phyloP scores from a whole-genome alignment of 2,329 filamentous ascomycete genomes.

The Exophiala aquamarina region DNA sequence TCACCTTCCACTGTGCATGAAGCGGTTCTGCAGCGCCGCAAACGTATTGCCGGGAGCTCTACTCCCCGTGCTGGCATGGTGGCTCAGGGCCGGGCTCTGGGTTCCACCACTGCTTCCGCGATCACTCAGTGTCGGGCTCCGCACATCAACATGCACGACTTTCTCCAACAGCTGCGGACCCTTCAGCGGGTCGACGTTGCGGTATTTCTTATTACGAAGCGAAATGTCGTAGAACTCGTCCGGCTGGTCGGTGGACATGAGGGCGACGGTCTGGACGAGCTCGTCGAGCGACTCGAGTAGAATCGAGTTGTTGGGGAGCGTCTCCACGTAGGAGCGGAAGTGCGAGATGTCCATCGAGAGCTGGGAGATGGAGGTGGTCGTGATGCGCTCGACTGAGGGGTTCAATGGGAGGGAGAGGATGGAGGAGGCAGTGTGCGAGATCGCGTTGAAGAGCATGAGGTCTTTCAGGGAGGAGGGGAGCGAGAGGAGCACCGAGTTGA shows the following conservation, averaged over 20 bases:
- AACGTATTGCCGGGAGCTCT: constrained; percentile 20
- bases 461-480: constrained; percentile 96
- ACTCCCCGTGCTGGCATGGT: constrained; percentile 35
- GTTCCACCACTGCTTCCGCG: constrained; percentile 9
- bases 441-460: constrained; percentile 94
- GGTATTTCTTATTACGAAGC: constrained; percentile 88
- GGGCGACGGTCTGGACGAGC: constrained; percentile 83
- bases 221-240: constrained; percentile 96
- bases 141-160: constrained; percentile 35
- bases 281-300: constrained; percentile 88
- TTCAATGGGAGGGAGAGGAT: constrained; percentile 75
- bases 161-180: constrained; percentile 91
- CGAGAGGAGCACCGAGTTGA: constrained; percentile 89
- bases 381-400: constrained; percentile 78
- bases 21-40: constrained; percentile 27
- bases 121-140: constrained; percentile 9
- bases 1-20: constrained; percentile 20
- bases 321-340: constrained; percentile 81
- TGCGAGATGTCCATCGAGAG: constrained; percentile 82
- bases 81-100: constrained; percentile 41
- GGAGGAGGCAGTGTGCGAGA: constrained; percentile 84
- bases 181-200: constrained; percentile 86
- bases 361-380: constrained; percentile 77
- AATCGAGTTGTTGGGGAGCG: constrained; percentile 77
- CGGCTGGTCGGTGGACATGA: constrained; percentile 86